Evolutionary conservation across 306 rosid species (phyloP).

Genomic region (Prunus persica): Prunus_persica_NCBIv2 NC_034015.1:21961501-21962000

Average conservation of each 20-base stretch:
- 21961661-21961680: conserved; percentile 82
- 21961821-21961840: conserved; percentile 86
- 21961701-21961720: conserved; percentile 95
- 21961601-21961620: conserved; percentile 56
- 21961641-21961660: conserved; percentile 80
- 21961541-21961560: conserved; percentile 83
- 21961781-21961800: conserved; percentile 61
- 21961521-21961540: conserved; percentile 13
- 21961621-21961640: conserved; percentile 65
- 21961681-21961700: conserved; percentile 88
- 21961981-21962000: conserved; percentile 55
- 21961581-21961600: conserved; percentile 89
- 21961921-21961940: conserved; percentile 85
- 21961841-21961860: conserved; percentile 66
- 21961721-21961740: conserved; percentile 83
- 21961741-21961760: conserved; percentile 74
- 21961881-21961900: conserved; percentile 57
- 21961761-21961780: conserved; percentile 62
- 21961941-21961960: conserved; percentile 92
- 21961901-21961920: conserved; percentile 78
- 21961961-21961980: conserved; percentile 81
- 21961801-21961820: conserved; percentile 92
- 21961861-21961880: conserved; percentile 64
- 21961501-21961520: conserved; percentile 2
- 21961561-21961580: conserved; percentile 94